phyloP scores from a whole-genome alignment of 768 basidiomycete species.

The Agrocybe pediades region DNA sequence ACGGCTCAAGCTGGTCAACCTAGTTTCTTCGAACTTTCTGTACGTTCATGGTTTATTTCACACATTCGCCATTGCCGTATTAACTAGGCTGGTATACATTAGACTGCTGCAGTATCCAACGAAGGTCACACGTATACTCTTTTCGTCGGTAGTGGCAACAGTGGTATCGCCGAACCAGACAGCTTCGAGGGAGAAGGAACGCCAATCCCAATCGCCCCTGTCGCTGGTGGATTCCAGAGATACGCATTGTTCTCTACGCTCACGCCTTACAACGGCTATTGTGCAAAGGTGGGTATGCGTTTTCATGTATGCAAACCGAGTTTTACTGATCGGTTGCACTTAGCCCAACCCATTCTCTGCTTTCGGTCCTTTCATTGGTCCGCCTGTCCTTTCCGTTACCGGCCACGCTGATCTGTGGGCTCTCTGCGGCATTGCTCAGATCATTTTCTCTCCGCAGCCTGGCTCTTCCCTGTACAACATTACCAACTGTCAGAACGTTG shows the following conservation, averaged over 20 bases:
- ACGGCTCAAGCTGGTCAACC: background rate
- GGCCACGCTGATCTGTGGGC: background rate
- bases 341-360: slow-evolving; percentile 6
- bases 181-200: slow-evolving; percentile 5
- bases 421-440: background rate
- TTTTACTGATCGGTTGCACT: background rate
- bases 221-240: background rate
- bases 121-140: background rate
- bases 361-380: slow-evolving; percentile 1
- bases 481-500: background rate
- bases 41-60: no score
- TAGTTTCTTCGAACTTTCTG: slow-evolving; percentile 1
- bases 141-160: background rate
- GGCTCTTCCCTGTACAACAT: background rate
- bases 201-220: background rate
- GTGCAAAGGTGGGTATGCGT: background rate
- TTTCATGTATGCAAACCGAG: background rate
- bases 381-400: slow-evolving; percentile 2
- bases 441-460: background rate
- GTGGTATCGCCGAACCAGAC: background rate
- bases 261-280: background rate
- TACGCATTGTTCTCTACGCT: background rate
- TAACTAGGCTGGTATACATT: background rate
- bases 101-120: background rate
- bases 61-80: background rate